phyloP scores from a whole-genome alignment of 2,329 filamentous ascomycete genomes.

The Colletotrichum simmondsii region DNA sequence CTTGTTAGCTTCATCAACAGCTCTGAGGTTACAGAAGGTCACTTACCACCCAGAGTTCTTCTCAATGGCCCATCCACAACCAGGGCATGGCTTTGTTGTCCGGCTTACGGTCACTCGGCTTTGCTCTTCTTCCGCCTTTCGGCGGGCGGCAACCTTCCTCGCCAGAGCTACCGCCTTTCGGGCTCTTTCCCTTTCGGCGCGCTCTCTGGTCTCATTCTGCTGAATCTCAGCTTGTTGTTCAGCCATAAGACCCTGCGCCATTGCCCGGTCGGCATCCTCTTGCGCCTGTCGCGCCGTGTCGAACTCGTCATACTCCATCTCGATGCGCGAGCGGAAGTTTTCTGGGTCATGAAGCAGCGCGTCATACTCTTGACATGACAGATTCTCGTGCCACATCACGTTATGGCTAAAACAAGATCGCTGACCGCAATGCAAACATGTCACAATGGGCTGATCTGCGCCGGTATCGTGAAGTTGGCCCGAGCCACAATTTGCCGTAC shows the following conservation, averaged over 20 bases:
- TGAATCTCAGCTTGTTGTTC: slow-evolving; percentile 43
- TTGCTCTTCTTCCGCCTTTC: slow-evolving; percentile 47
- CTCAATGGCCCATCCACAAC: slow-evolving; percentile 50
- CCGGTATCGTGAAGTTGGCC: slow-evolving; percentile 63
- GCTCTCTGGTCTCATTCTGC: slow-evolving; percentile 38
- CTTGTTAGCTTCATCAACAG: slow-evolving; percentile 36
- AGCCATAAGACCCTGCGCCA: slow-evolving; percentile 45
- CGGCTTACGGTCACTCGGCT: slow-evolving; percentile 41
- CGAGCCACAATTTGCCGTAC: slow-evolving; percentile 60
- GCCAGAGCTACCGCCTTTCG: slow-evolving; percentile 40
- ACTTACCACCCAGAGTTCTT: slow-evolving; percentile 55
- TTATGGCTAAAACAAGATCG: slow-evolving; percentile 56
- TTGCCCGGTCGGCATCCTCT: slow-evolving; percentile 54
- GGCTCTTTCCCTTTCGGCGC: slow-evolving; percentile 39
- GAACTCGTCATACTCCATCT: slow-evolving; percentile 53
- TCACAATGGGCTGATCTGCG: slow-evolving; percentile 51
- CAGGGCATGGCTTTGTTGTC: slow-evolving; percentile 51
- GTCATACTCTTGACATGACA: slow-evolving; percentile 57
- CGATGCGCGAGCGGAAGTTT: slow-evolving; percentile 50
- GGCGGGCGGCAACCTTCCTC: slow-evolving; percentile 32
- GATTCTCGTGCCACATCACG: slow-evolving; percentile 52
- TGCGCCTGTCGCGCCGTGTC: slow-evolving; percentile 58
- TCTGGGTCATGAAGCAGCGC: slow-evolving; percentile 48
- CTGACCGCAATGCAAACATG: slow-evolving; percentile 50
- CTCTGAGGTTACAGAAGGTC: not conserved